These are phyloP conservation scores for Nemania diffusa DNA, from an alignment of 2,329 filamentous ascomycete species.

Conservation along the genomic window DNA sequence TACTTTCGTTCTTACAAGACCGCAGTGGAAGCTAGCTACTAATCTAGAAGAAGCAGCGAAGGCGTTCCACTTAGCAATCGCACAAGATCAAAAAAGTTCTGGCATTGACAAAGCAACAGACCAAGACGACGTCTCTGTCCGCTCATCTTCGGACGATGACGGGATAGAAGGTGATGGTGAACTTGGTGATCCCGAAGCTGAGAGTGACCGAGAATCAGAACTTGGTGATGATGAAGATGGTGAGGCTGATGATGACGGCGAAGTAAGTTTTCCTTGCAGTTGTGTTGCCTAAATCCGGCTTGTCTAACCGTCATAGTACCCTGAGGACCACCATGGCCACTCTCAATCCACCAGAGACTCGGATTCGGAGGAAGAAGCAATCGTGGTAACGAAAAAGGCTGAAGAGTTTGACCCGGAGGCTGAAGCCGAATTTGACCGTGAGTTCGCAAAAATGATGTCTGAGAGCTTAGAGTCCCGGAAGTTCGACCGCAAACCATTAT, in stretches of 20 bases:
- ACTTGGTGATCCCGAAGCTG: slow-evolving; percentile 70
- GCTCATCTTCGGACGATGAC: slow-evolving; percentile 80
- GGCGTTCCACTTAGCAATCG: slow-evolving; percentile 86
- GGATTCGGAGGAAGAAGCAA: slow-evolving; percentile 84
- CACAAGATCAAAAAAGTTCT: slow-evolving; percentile 85
- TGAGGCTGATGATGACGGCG: slow-evolving; percentile 47
- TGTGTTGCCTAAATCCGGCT: not conserved
- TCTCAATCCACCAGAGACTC: slow-evolving; percentile 63
- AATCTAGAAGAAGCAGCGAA: slow-evolving; percentile 84
- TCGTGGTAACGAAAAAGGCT: slow-evolving; percentile 90
- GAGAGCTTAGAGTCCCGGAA: slow-evolving; percentile 96
- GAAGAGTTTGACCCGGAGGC: slow-evolving; percentile 92
- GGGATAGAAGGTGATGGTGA: slow-evolving; percentile 68
- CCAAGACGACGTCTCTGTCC: slow-evolving; percentile 77
- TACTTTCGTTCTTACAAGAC: slow-evolving; percentile 83
- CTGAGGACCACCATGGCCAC: slow-evolving; percentile 54
- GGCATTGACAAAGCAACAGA: slow-evolving; percentile 76
- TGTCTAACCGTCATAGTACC: slow-evolving; percentile 53
- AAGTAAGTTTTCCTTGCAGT: slow-evolving; percentile 54
- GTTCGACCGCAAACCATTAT: slow-evolving; percentile 92
- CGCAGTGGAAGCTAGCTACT: slow-evolving; percentile 89
- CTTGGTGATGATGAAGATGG: slow-evolving; percentile 69
- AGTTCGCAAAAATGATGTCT: slow-evolving; percentile 98
- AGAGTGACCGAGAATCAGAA: slow-evolving; percentile 66
- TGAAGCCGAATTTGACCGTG: slow-evolving; percentile 96